Percentiles rank a stretch among this genome's conserved stretches.
Conservation (phyloP, 352 stramenopile species). For the Phytophthora tubulina region DNA sequence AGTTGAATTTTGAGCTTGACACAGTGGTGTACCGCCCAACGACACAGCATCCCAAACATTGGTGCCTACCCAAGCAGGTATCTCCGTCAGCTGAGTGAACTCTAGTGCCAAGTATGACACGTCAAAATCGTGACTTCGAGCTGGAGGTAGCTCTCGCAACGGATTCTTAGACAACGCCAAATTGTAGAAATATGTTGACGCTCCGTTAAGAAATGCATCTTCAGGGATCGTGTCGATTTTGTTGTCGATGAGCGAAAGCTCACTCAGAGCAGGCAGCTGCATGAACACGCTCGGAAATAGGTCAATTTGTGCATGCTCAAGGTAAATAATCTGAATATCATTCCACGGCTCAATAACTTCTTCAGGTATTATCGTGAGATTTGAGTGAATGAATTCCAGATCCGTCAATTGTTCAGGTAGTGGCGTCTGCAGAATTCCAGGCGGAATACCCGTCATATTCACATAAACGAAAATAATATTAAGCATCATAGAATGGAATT, state of each 20-base stretch:
- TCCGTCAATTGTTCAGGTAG: conserved; percentile 53
- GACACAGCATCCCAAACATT: conserved; percentile 23
- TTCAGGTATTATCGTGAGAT: conserved; percentile 44
- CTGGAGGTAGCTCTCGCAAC: conserved; percentile 33
- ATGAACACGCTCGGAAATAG: conserved; percentile 41
- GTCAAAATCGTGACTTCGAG: conserved; percentile 17
- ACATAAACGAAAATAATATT: conserved; percentile 50
- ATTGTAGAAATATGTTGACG: conserved; percentile 30
- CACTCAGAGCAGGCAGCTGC: conserved; percentile 26
- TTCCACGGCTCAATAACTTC: conserved; percentile 28
- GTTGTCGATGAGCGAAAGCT: conserved; percentile 54
- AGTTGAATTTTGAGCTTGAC: background rate
- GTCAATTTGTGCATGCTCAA: conserved; percentile 46
- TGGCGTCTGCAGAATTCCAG: conserved; percentile 40
- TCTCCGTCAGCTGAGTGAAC: conserved; percentile 29
- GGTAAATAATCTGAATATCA: conserved; percentile 23
- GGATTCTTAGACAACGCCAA: conserved; percentile 45
- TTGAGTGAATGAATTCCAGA: conserved; percentile 54
- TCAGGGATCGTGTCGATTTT: conserved; percentile 31
- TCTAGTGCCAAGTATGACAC: conserved; percentile 51
- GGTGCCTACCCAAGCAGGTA: conserved; percentile 45
- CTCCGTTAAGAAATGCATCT: conserved; percentile 24
- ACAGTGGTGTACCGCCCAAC: conserved; percentile 20
- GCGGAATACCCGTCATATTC: conserved; percentile 55
- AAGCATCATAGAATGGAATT: conserved; percentile 37